Evolutionary conservation across 129 eudicot genomes (phyloP).

Genomic region (Smallanthus sonchifolius): DNA sequence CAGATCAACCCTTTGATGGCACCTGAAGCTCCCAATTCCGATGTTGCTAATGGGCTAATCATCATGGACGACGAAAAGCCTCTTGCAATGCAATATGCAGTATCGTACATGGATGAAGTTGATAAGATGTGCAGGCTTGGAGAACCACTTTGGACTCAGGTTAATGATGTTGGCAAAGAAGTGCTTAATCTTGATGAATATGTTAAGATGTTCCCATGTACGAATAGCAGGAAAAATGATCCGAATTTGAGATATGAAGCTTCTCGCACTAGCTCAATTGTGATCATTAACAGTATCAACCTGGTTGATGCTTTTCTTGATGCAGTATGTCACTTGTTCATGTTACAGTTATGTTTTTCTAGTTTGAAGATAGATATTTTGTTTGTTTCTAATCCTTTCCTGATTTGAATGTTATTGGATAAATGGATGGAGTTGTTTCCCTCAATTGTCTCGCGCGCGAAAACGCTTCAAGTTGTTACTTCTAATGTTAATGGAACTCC

Average conservation of each 20-base stretch:
- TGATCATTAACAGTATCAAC: constrained; percentile 83
- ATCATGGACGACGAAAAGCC: constrained; percentile 79
- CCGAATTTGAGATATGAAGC: constrained; percentile 56
- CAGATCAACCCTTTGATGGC: constrained; percentile 45
- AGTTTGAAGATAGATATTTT: neutral
- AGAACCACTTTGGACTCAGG: constrained; percentile 76
- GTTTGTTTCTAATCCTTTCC: neutral
- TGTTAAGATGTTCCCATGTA: constrained; percentile 61
- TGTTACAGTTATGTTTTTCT: neutral
- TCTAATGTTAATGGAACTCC: constrained; percentile 70
- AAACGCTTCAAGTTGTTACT: constrained; percentile 71
- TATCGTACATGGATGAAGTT: constrained; percentile 63
- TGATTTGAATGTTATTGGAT: constrained; percentile 45
- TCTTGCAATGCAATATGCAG: constrained; percentile 62
- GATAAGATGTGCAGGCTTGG: constrained; percentile 58
- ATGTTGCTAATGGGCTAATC: constrained; percentile 31
- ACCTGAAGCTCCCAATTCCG: constrained; percentile 49
- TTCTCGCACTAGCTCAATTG: constrained; percentile 57
- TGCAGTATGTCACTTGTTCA: constrained; percentile 53
- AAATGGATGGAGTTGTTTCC: constrained; percentile 97
- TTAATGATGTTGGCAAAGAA: constrained; percentile 39
- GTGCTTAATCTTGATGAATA: constrained; percentile 72
- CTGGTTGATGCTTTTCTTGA: constrained; percentile 94
- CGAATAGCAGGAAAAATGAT: constrained; percentile 32
- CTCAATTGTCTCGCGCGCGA: constrained; percentile 78